Evolutionary conservation across 148 eudicot genomes (phyloP).

Genomic region (Agrostemma githago): DNA sequence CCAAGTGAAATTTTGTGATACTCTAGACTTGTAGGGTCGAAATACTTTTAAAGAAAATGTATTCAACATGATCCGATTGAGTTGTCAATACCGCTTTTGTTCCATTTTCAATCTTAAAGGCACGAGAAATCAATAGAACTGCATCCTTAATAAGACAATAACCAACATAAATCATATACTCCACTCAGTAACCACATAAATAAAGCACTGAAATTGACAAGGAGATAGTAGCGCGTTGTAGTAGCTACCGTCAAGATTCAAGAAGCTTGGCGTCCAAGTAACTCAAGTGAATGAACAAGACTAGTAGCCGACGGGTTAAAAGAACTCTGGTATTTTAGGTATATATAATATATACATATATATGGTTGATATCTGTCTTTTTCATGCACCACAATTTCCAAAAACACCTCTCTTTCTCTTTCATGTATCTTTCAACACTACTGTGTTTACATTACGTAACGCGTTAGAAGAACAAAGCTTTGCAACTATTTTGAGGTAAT

Average conservation of each 20-base stretch:
- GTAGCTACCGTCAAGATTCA: too few species aligned
- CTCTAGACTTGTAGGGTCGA: too few species aligned
- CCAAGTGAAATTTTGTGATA: too few species aligned
- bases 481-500: background rate
- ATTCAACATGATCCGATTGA: too few species aligned
- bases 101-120: too few species aligned
- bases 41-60: too few species aligned
- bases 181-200: background rate
- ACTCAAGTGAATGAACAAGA: background rate
- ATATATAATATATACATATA: too few species aligned
- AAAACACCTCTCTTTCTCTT: background rate
- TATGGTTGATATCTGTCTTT: background rate
- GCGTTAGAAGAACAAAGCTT: background rate
- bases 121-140: too few species aligned
- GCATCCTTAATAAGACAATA: too few species aligned
- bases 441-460: slow-evolving; percentile 4
- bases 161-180: too few species aligned
- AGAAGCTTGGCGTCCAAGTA: background rate
- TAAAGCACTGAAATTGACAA: background rate
- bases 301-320: background rate
- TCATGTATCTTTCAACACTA: slow-evolving; percentile 16
- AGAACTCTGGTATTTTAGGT: too few species aligned
- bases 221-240: background rate
- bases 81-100: too few species aligned
- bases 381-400: background rate